Evolutionary conservation across 129 eudicot species (phyloP).

Genomic region (Centella asiatica): DNA sequence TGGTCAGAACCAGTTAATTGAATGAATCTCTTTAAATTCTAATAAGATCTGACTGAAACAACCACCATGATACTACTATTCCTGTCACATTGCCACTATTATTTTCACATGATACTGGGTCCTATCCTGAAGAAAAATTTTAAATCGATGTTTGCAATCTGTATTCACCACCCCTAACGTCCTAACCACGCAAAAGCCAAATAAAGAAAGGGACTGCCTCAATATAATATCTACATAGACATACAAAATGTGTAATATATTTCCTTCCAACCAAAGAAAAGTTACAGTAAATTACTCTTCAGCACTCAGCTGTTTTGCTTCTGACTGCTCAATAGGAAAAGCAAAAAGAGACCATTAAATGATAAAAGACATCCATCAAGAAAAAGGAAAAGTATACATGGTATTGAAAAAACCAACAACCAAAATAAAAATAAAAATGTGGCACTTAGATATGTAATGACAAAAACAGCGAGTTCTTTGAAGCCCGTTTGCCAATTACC

Average conservation of each 20-base stretch:
- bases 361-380: background rate
- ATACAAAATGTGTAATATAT: background rate
- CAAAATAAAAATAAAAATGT: too few species aligned
- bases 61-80: slow-evolving; percentile 24
- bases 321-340: background rate
- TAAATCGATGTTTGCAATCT: slow-evolving; percentile 23
- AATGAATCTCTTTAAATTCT: slow-evolving; percentile 15
- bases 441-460: background rate
- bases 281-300: slow-evolving; percentile 1
- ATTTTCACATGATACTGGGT: slow-evolving; percentile 46
- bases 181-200: slow-evolving; percentile 23
- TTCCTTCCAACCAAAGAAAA: slow-evolving; percentile 10
- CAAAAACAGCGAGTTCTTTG: background rate
- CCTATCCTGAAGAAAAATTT: slow-evolving; percentile 18
- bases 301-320: slow-evolving; percentile 7
- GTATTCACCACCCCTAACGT: slow-evolving; percentile 19
- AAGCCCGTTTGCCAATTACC: slow-evolving; percentile 4
- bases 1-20: slow-evolving; percentile 15
- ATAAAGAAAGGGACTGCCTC: background rate
- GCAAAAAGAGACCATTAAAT: background rate
- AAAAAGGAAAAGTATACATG: background rate
- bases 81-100: slow-evolving; percentile 28
- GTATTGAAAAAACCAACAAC: background rate
- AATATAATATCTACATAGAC: too few species aligned
- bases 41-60: slow-evolving; percentile 36